Percentiles rank a stretch among this genome's conserved stretches.
phyloP scores from a whole-genome alignment of 2,329 filamentous ascomycete genomes.

The Xylaria polymorpha region DNA sequence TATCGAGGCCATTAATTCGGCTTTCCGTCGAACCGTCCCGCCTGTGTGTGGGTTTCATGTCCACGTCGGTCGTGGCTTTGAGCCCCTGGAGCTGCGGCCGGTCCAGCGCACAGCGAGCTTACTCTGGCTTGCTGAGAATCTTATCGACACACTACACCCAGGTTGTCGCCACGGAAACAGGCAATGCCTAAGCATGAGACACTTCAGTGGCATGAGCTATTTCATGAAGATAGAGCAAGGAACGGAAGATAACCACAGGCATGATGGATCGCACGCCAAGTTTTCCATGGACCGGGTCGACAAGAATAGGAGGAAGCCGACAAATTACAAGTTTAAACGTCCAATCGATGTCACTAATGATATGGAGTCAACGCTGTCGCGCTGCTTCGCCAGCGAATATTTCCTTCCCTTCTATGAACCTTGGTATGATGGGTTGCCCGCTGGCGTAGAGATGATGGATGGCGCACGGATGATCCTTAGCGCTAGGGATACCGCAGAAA shows the following conservation, averaged over 20 bases:
- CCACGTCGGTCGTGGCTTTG: constrained; percentile 11
- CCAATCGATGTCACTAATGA: background rate
- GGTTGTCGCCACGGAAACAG: constrained; percentile 15
- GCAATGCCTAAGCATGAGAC: background rate
- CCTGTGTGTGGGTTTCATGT: constrained; percentile 25
- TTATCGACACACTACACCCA: constrained; percentile 19
- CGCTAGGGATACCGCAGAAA: background rate
- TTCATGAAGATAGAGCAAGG: background rate
- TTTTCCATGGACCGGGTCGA: background rate
- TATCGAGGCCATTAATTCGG: constrained; percentile 19
- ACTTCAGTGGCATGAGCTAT: background rate
- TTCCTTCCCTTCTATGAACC: background rate
- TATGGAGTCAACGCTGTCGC: background rate
- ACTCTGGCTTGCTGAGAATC: constrained; percentile 16
- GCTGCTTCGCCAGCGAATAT: background rate
- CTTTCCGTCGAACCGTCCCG: constrained; percentile 16
- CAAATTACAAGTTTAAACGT: background rate
- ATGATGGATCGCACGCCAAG: background rate
- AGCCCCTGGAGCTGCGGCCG: constrained; percentile 3
- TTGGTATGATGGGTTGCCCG: background rate
- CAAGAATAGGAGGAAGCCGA: constrained; percentile 13
- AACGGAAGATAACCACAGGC: too few relatives aligned
- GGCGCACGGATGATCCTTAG: background rate
- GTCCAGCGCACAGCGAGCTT: constrained; percentile 23
- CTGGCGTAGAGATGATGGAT: background rate